Base-by-base conservation (phyloP, 1,284 basidiomycete genomes). In the Cryptococcus sp. region DNA sequence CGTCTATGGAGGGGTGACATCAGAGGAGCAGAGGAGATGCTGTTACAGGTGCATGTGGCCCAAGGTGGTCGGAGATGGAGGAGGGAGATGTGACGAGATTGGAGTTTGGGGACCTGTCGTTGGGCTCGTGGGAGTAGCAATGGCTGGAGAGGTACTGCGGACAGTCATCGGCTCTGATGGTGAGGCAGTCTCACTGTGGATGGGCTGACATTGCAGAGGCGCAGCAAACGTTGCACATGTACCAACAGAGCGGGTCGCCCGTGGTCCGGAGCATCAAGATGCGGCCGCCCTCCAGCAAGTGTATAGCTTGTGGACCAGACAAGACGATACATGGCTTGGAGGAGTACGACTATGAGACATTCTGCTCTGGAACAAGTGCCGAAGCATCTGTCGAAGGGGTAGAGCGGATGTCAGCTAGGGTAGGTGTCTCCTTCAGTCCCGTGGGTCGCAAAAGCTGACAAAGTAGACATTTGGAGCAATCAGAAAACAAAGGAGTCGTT, bases 11-110 rank as follows among this genome's bases (percentile, higher is more conserved):
- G 67, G 58, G 22, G 34, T 22, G 43, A 56, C 47, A 10, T 35
- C 25, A 16, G 38, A 56, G 25, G 61, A 43, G 16, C 53, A 43
- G 67, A 75, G 19, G 71, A 86, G 92, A 1, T 92, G 93, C 0
- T 99, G 95, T 71, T 97, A 97, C 72, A 80, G 95, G 4, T 98
- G 95, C 66, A 74, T 98, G 24, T 97, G 94, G 71, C 93, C 94
- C 0, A 78, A 76, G 41, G 60, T 72, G 12, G 81, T 85, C 4
- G 82, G 84, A 14, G 78, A 80, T 3, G 80, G 81, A 52, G 78
- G 77, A 0, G 85, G 85, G 5, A 83, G 83, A 12, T 98, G 95
- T 62, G 88, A 87, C 58, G 93, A 97, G 66, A 80, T 85, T 12
- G 95, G 95, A 2, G 86, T 99, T 2, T 75, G 97, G 36, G 94